Conservation (phyloP, 495 filamentous ascomycete species). For the Lasiosphaeria miniovina region DNA sequence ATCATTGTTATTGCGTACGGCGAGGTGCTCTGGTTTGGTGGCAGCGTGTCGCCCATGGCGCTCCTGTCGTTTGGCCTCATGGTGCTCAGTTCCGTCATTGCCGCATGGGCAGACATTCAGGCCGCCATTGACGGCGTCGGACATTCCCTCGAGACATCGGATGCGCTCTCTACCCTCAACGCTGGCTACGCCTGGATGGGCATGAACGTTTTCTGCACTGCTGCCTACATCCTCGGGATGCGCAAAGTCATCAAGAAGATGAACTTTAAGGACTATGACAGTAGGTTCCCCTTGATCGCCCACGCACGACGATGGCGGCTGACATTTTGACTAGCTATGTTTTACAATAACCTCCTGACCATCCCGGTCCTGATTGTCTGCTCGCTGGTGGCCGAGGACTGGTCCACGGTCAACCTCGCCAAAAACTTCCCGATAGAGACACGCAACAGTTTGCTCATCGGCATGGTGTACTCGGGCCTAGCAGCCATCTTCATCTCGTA, state of each 20-base stretch:
- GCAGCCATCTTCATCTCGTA: slow-evolving; percentile 98
- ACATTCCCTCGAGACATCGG: slow-evolving; percentile 58
- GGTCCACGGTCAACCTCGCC: slow-evolving; percentile 78
- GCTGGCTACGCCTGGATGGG: slow-evolving; percentile 98
- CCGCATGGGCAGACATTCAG: slow-evolving; percentile 97
- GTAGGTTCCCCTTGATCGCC: slow-evolving; percentile 53
- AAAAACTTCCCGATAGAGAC: slow-evolving; percentile 81
- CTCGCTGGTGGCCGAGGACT: slow-evolving; percentile 85
- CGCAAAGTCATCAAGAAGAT: slow-evolving; percentile 98
- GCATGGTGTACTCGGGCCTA: slow-evolving; percentile 92
- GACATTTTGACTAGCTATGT: slow-evolving; percentile 72
- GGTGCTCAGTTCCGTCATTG: slow-evolving; percentile 92
- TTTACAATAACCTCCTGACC: slow-evolving; percentile 98
- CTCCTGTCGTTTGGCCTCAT: slow-evolving; percentile 97
- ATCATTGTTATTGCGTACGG: slow-evolving; percentile 99
- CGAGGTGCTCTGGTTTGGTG: slow-evolving; percentile 98
- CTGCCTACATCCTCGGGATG: slow-evolving; percentile 88
- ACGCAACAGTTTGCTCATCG: slow-evolving; percentile 71
- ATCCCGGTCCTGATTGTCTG: slow-evolving; percentile 85
- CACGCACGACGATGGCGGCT: slow-evolving; percentile 1
- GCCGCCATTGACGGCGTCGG: slow-evolving; percentile 68
- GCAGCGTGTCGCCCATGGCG: slow-evolving; percentile 81
- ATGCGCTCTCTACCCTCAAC: slow-evolving; percentile 83
- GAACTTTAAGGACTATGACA: slow-evolving; percentile 99
- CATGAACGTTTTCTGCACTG: slow-evolving; percentile 94